phyloP scores from a whole-genome alignment of 192 early-diverging fungal genomes.

The Backusella westeae region DNA sequence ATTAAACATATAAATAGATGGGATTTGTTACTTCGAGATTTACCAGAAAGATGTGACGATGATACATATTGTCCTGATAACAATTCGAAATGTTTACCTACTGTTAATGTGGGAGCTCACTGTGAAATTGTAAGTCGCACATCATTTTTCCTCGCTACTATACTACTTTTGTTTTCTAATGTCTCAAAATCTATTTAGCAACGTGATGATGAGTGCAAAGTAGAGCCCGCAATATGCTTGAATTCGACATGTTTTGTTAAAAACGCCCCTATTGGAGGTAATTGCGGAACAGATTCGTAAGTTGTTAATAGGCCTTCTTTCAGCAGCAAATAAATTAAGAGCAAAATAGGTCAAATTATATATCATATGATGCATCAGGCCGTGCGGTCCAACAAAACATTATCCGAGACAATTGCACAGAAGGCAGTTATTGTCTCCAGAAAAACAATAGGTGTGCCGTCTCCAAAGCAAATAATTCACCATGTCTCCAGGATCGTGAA shows the following conservation, averaged over 20 bases:
- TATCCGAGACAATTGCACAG: constrained; percentile 38
- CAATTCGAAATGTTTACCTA: constrained; percentile 26
- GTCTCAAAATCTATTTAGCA: constrained; percentile 18
- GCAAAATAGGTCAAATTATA: constrained; percentile 19
- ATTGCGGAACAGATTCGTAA: constrained; percentile 34
- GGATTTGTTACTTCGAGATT: constrained; percentile 8
- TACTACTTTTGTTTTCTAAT: background rate
- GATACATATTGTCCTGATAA: constrained; percentile 36
- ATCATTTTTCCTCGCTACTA: background rate
- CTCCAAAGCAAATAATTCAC: background rate
- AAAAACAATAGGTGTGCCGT: background rate
- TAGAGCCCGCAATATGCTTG: constrained; percentile 29
- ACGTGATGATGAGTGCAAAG: constrained; percentile 37
- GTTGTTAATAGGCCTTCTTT: background rate
- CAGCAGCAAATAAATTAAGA: background rate
- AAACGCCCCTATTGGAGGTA: constrained; percentile 27
- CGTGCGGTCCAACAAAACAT: constrained; percentile 15
- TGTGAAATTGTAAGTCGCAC: constrained; percentile 31
- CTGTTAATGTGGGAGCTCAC: constrained; percentile 4
- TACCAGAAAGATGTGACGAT: constrained; percentile 27
- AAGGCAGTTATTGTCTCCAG: constrained; percentile 21
- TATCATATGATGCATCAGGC: constrained; percentile 23
- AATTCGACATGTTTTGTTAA: constrained; percentile 31
- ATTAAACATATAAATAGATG: constrained; percentile 17
- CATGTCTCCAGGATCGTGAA: constrained; percentile 33